Conservation (phyloP, 2,329 filamentous ascomycete species). For the Penicillium paneum region DNA sequence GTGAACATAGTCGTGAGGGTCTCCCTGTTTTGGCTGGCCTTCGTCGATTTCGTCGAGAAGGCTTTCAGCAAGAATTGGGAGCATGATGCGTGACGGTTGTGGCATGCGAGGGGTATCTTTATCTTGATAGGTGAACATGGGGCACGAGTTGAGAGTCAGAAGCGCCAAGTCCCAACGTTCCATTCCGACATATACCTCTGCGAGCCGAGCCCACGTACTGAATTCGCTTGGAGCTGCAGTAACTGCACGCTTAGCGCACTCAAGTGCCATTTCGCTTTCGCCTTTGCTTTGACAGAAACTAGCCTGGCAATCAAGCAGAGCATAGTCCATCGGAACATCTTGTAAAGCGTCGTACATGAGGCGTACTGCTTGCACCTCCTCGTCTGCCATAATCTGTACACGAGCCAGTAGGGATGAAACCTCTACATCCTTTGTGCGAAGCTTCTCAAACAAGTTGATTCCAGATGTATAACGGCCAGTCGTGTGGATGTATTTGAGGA, state of each 20-base stretch:
- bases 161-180: conserved; percentile 97
- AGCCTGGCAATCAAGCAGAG: conserved; percentile 90
- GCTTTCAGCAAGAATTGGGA: conserved; percentile 84
- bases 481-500: conserved; percentile 91
- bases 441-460: conserved; percentile 96
- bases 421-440: conserved; percentile 84
- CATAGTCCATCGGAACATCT: conserved; percentile 95
- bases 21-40: conserved; percentile 67
- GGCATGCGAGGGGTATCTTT: conserved; percentile 95
- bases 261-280: conserved; percentile 78
- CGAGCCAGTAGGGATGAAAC: conserved; percentile 89
- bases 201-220: conserved; percentile 89
- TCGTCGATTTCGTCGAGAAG: conserved; percentile 95
- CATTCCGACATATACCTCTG: conserved; percentile 87
- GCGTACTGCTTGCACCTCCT: conserved; percentile 92
- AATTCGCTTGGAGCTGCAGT: conserved; percentile 96
- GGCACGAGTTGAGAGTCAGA: conserved; percentile 93
- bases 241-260: conserved; percentile 90
- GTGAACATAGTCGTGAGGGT: conserved; percentile 81
- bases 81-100: conserved; percentile 79
- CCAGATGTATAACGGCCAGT: conserved; percentile 92
- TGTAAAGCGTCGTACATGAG: conserved; percentile 84
- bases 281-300: conserved; percentile 88
- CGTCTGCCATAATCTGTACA: conserved; percentile 89
- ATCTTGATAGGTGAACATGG: conserved; percentile 99